Evolutionary conservation across 768 basidiomycete genomes (phyloP).

Genomic region (Phlebiopsis flavidoalba): DNA sequence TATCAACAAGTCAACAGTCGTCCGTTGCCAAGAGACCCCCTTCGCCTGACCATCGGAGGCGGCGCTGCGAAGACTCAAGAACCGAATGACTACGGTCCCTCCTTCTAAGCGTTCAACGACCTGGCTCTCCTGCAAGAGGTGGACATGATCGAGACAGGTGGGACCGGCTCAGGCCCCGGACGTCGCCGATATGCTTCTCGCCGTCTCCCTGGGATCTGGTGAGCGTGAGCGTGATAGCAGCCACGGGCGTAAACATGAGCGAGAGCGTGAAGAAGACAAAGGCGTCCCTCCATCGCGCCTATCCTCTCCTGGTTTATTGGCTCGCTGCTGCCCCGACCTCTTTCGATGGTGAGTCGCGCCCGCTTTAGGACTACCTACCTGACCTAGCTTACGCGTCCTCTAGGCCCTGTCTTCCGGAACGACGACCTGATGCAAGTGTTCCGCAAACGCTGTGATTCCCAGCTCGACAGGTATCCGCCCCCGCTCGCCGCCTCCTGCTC

Average conservation of each 20-base stretch:
- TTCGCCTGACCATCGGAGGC: constrained; percentile 34
- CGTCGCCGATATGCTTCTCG: constrained; percentile 34
- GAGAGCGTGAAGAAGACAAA: constrained; percentile 45
- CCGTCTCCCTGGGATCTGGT: constrained; percentile 41
- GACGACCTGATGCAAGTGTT: constrained; percentile 89
- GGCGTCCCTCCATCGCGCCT: constrained; percentile 29
- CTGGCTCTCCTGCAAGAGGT: constrained; percentile 40
- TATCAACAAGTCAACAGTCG: constrained; percentile 3
- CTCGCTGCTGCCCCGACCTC: constrained; percentile 62
- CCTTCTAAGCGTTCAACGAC: constrained; percentile 42
- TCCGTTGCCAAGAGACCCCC: constrained; percentile 22
- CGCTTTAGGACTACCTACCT: constrained; percentile 5
- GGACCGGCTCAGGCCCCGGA: constrained; percentile 14
- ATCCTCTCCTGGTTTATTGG: constrained; percentile 84
- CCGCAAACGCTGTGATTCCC: constrained; percentile 75
- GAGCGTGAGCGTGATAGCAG: constrained; percentile 40
- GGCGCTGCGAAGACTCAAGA: constrained; percentile 36
- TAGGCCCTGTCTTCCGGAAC: constrained; percentile 85
- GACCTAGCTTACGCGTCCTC: constrained; percentile 3
- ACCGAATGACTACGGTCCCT: constrained; percentile 26
- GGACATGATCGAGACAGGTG: constrained; percentile 42
- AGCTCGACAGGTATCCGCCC: constrained; percentile 41
- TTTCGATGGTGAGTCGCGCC: constrained; percentile 74
- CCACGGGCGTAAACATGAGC: constrained; percentile 30
- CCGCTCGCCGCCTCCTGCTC: constrained; percentile 49